Evolutionary conservation across 2,329 filamentous ascomycete genomes (phyloP), one percentile per base, ranked within the genome.

Genomic region (Ceratocystis eucalypticola): DNA sequence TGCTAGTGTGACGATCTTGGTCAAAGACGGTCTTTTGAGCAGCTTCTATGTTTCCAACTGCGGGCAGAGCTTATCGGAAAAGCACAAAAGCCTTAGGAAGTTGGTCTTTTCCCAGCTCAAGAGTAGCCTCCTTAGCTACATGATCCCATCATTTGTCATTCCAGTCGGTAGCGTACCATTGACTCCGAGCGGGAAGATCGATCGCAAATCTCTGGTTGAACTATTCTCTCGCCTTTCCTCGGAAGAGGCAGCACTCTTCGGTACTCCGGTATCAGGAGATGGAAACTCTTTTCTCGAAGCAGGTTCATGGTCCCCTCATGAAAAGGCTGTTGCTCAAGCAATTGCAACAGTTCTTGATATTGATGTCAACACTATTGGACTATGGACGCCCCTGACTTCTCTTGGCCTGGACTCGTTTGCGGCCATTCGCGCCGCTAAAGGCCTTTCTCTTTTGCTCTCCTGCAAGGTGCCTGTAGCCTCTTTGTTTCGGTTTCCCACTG

Each of bases 361-460:
- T 0, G 71, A 81, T 0, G 66, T 72, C 2, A 70, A 73, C 0
- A 74, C 78, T 0, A 78, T 96, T 46, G 76, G 75, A 8, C 82
- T 82, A 41, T 86, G 85, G 76, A 87, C 85, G 0, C 90, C 91
- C 0, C 88, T 96, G 68, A 85, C 88, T 66, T 83, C 81, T n/a
- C 74, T 96, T 2, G 92, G 92, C 0, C 74, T 96, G 5, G 91
- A 96, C 72, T 96, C 91, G 0, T 84, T 96, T 30, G 88, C 87
- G 6, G 89, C 89, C 0, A 95, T 96, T 69, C 77, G 82, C 0
- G 75, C 95, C 7, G 82, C 88, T 0, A 84, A 80, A 65, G 72
- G 74, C 17, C 73, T 96, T 0, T 79, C 80, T 64, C 70, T 75
- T 1, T 69, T 72, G 0, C 74, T 83, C 1, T 72, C 77, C 1